Percentiles rank a stretch among this genome's conserved stretches.
phyloP scores from a whole-genome alignment of 2,329 filamentous ascomycete genomes.

The Piedraia hortae region DNA sequence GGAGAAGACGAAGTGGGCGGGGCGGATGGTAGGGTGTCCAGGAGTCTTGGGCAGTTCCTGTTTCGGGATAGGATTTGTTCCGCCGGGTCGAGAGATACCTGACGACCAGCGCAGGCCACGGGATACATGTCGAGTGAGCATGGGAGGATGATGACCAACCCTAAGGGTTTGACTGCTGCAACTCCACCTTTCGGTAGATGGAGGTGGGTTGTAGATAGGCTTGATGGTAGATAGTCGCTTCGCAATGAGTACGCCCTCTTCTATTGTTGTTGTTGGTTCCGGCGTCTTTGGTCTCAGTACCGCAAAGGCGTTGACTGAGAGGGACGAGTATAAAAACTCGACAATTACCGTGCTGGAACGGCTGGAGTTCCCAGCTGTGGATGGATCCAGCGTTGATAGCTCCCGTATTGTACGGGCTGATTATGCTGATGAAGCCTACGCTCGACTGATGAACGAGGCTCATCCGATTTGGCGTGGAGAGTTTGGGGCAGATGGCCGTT shows the following conservation, averaged over 20 bases:
- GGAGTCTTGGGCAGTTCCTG: too few relatives aligned
- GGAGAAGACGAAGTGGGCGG: slow-evolving; percentile 6
- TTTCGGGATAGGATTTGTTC: too few relatives aligned
- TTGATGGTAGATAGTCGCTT: too few relatives aligned
- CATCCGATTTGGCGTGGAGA: slow-evolving; percentile 40
- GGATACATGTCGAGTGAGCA: background rate
- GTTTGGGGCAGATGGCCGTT: slow-evolving; percentile 34
- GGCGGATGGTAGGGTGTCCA: slow-evolving; percentile 1
- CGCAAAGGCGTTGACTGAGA: slow-evolving; percentile 40
- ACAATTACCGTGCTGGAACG: slow-evolving; percentile 31
- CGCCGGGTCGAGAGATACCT: too few relatives aligned
- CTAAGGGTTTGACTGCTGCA: too few relatives aligned
- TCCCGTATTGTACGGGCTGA: slow-evolving; percentile 41
- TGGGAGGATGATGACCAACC: too few relatives aligned
- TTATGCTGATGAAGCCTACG: slow-evolving; percentile 57
- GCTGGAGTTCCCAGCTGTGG: slow-evolving; percentile 28
- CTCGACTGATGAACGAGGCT: slow-evolving; percentile 41
- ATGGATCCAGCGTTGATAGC: slow-evolving; percentile 24
- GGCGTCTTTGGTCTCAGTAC: slow-evolving; percentile 33
- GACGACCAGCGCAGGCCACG: too few relatives aligned
- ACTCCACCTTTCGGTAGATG: too few relatives aligned
- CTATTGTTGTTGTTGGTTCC: slow-evolving; percentile 22
- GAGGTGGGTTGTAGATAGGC: too few relatives aligned
- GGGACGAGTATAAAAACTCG: slow-evolving; percentile 23
- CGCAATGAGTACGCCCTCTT: slow-evolving; percentile 17